Evolutionary conservation across 2,329 filamentous ascomycete genomes (phyloP), one percentile per base, ranked within the genome.

Genomic region (Botrytis deweyae): DNA sequence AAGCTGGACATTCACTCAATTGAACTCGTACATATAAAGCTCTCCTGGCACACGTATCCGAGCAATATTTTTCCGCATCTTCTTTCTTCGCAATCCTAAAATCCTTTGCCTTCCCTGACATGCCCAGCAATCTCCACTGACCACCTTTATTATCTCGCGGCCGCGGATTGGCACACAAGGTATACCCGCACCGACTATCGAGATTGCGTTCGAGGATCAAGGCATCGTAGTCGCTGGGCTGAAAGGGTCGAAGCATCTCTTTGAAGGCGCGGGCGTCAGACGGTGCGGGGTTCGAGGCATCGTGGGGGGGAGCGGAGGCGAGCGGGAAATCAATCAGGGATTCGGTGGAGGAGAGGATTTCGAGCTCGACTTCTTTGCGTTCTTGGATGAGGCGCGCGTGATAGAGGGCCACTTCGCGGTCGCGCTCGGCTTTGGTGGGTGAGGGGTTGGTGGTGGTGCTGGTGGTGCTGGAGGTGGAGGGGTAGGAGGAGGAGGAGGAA

Each of bases 21-120:
- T 99, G 96, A 38, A 97, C 92, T 80, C 94, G 93, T 78, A 98
- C 87, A 82, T 94, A 97, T 77, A 97, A 86, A 3, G 93, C 94
- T 67, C 93, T 88, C 76, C 89, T 88, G 3, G 93, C 93, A 83
- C 96, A 99, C 58, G 86, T 87, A 72, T 91, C 87, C 0, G 91
- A 93, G 82, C 96, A 99, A 93, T 94, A 99, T 83, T 91, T 92
- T 83, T 96, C 93, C 25, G 95, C 83, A 79, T 93, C 90, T 77
- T 90, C 89, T 71, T 87, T 89, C 74, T 89, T 87, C 40, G 97
- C 90, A 66, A 97, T 91, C 76, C 87, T 87, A 72, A 89, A 89
- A 72, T 89, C 87, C 72, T 86, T 87, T 20, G 83, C 82, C 59
- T 82, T 83, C 0, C 87, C 87, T 82, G 81, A 85, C 75, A 80